A percentile compares a stretch with the other conserved stretches of the same genome.
Conservation (phyloP, 1,139 yeast species). For the Candida dubliniensis region DNA sequence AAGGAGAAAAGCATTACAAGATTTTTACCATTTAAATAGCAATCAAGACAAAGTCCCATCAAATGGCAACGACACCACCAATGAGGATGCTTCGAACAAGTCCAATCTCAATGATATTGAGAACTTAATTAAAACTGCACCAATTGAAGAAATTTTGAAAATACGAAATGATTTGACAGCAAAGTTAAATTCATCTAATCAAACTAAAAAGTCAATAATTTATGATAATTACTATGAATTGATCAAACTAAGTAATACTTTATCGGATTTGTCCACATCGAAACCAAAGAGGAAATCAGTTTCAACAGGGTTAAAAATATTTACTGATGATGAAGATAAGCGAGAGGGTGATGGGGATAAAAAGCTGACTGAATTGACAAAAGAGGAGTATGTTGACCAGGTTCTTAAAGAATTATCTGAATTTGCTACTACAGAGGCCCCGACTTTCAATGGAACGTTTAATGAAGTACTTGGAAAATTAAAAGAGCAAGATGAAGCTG, state of each 20-base stretch:
- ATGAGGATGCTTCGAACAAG: constrained; percentile 14
- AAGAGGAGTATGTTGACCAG: constrained; percentile 25
- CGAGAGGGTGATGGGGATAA: neutral
- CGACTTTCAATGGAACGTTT: constrained; percentile 31
- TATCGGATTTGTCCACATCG: constrained; percentile 30
- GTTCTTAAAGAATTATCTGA: constrained; percentile 27
- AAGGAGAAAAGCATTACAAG: constrained; percentile 45
- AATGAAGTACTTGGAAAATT: constrained; percentile 25
- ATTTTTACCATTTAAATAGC: constrained; percentile 34
- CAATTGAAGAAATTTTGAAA: constrained; percentile 37
- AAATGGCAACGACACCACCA: neutral
- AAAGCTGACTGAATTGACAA: constrained; percentile 8
- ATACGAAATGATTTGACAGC: constrained; percentile 35
- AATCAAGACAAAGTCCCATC: neutral
- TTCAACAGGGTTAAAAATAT: constrained; percentile 10
- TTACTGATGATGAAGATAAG: constrained; percentile 1
- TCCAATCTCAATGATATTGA: constrained; percentile 26
- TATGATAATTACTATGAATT: constrained; percentile 49
- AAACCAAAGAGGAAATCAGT: constrained; percentile 6
- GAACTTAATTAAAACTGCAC: constrained; percentile 33
- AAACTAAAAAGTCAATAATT: constrained; percentile 46
- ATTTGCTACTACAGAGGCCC: constrained; percentile 26
- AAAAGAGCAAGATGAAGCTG: constrained; percentile 18
- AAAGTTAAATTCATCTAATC: constrained; percentile 39
- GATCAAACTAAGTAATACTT: constrained; percentile 42